phyloP scores from a whole-genome alignment of 164 flowering plant species.

The Santalum album region DNA sequence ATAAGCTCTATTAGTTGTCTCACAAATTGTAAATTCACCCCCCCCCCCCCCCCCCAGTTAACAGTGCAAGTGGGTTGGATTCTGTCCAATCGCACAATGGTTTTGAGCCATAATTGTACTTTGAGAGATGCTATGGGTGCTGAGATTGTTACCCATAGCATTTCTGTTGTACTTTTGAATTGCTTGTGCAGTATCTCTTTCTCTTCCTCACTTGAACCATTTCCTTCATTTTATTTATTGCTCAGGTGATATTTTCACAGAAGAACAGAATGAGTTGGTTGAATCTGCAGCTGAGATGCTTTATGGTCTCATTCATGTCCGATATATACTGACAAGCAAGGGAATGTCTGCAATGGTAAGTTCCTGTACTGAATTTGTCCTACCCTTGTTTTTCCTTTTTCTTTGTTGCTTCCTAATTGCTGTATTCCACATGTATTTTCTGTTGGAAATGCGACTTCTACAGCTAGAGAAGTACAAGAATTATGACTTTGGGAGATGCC shows the following conservation, averaged over 20 bases:
- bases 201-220: no score
- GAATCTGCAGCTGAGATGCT: constrained; percentile 93
- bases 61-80: no score
- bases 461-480: constrained; percentile 2
- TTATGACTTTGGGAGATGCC: constrained; percentile 8
- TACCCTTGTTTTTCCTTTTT: neutral
- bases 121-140: no score
- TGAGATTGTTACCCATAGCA: no score
- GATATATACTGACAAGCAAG: constrained; percentile 71
- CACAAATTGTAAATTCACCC: no score
- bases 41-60: no score
- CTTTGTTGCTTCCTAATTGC: neutral
- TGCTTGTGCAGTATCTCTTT: no score
- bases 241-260: constrained; percentile 64
- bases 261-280: constrained; percentile 73
- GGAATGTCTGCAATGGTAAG: constrained; percentile 86
- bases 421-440: neutral
- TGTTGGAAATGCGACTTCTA: neutral
- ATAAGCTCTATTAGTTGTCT: no score
- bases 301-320: constrained; percentile 72
- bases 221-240: neutral
- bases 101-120: no score
- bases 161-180: no score
- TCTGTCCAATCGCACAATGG: no score
- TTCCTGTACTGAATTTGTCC: neutral